Evolutionary conservation across 176 grass and related monocot genomes (phyloP), one percentile per base, ranked within the genome.

Genomic region (Aegilops sharonensis): DNA sequence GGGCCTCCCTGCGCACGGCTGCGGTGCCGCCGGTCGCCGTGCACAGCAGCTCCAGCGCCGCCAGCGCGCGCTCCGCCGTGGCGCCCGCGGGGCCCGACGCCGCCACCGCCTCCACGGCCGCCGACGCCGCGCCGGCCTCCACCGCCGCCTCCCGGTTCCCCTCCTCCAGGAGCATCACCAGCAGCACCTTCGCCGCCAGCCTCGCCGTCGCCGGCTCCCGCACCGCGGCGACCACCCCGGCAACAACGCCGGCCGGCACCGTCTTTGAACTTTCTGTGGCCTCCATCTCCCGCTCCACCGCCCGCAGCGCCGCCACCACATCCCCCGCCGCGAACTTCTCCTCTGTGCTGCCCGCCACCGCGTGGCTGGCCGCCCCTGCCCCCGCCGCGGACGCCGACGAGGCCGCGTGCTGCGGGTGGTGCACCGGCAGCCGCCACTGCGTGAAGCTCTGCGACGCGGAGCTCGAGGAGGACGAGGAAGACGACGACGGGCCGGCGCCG

Each of bases 381-480:
- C 65, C 47, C 2, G 71, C 25, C 15, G 79, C 37, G 8, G 84
- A 77, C 21, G 76, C 43, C 11, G 81, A 40, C 34, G 87, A 59
- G 54, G 54, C 54, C 17, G 54, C 84, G 1, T 91, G 93, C 52
- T 85, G 91, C 65, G 83, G 93, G 81, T 95, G 93, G 76, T 90
- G 86, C 84, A 95, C 89, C 12, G 94, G 94, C 74, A 93, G 83
- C 56, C 94, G 40, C 94, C 94, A 95, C 89, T 93, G 91, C 32
- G 94, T 95, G 84, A 95, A 95, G 78, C 94, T 95, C 91, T 93
- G 94, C 23, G 91, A 95, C 30, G 94, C 89, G 9, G 94, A 95
- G 5, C 91, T 93, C 0, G 91, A 95, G 0, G 94, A 95, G 1
- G 94, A 95, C 0, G 94, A 95, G 0, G 94, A 95, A 0, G 89